Evolutionary conservation across 2,329 filamentous ascomycete genomes (phyloP), one percentile per base, ranked within the genome.

Genomic region (Hymenoscyphus salicellus): DNA sequence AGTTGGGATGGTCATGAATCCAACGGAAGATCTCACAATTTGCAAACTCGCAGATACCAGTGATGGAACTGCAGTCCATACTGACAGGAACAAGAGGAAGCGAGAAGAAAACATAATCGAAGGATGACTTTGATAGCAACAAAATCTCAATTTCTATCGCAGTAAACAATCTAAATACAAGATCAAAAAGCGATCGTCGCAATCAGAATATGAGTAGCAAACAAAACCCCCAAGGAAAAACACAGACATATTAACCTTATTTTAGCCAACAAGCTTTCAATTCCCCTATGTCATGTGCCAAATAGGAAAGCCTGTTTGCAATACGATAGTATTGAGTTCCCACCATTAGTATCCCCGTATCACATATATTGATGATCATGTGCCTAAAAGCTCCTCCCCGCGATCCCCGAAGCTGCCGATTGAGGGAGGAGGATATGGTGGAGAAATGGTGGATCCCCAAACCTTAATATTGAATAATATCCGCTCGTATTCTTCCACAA

Each of bases 31-130:
- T 58, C 49, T 5, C 58, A 65, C 56, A 23, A 65, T 62, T 60
- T 65, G 63, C 55, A 63, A 28, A 32, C 55, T 63, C 23, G 55
- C 36, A 20, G n/a, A 58, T 23, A 59, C 58, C 26, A 38, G 11
- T 17, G 8, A n/a, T 28, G 36, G 23, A 14, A 46, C 11, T 10
- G 17, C 26, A n/a, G 26, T 36, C 16, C 30, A 43, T 3, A 49
- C 33, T 1, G 30, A 26, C 23, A 33, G 20, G 11, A 36, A 20
- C 11, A 26, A 28, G 23, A 49, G 41, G 11, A 38, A 26, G 28
- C 23, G 41, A 33, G 61, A 49, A 23, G 55, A 63, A 46, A 52
- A 17, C 57, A 63, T 63, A 32, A 26, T 7, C 30, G 3, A 28
- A 41, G 5, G 46, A 52, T 14, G 20, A 52, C 20, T 23, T 52